Conservation (phyloP, 1,284 basidiomycete genomes). For the Xerocomus minutiporus region DNA sequence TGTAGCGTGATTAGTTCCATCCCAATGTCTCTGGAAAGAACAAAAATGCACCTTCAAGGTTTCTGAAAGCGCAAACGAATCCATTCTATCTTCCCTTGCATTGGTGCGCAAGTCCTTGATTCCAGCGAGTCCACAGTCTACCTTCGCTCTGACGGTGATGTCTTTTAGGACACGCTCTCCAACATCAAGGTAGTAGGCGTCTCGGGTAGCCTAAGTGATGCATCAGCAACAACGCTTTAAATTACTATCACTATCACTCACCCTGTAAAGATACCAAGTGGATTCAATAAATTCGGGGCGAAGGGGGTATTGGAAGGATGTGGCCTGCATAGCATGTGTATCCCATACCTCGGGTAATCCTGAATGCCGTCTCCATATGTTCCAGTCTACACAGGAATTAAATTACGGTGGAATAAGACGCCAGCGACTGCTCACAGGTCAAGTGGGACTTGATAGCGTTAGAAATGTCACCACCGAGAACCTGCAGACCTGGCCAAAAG, state of each 20-base stretch:
- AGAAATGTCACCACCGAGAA: slow-evolving; percentile 85
- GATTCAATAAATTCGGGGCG: slow-evolving; percentile 91
- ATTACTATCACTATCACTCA: slow-evolving; percentile 35
- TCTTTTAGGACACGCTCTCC: slow-evolving; percentile 82
- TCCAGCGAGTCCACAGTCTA: slow-evolving; percentile 80
- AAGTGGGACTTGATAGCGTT: slow-evolving; percentile 84
- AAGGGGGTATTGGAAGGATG: slow-evolving; percentile 79
- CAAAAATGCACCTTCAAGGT: slow-evolving; percentile 66
- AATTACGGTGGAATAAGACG: not conserved
- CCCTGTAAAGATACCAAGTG: slow-evolving; percentile 90
- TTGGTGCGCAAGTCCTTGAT: slow-evolving; percentile 80
- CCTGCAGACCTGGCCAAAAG: slow-evolving; percentile 87
- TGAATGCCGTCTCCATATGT: slow-evolving; percentile 80
- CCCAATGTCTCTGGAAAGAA: not conserved
- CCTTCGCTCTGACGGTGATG: slow-evolving; percentile 67
- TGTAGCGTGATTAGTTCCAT: slow-evolving; percentile 31
- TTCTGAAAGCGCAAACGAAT: slow-evolving; percentile 87
- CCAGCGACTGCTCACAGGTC: slow-evolving; percentile 52
- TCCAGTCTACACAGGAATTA: slow-evolving; percentile 60
- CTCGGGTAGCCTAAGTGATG: slow-evolving; percentile 75
- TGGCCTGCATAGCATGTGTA: slow-evolving; percentile 66
- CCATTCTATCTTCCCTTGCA: slow-evolving; percentile 84
- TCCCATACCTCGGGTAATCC: slow-evolving; percentile 90
- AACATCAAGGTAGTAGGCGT: slow-evolving; percentile 87
- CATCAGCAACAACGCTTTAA: slow-evolving; percentile 3